Evolutionary conservation across 176 grass and related monocot species (phyloP).

Genomic region (Carex littledalei): DNA sequence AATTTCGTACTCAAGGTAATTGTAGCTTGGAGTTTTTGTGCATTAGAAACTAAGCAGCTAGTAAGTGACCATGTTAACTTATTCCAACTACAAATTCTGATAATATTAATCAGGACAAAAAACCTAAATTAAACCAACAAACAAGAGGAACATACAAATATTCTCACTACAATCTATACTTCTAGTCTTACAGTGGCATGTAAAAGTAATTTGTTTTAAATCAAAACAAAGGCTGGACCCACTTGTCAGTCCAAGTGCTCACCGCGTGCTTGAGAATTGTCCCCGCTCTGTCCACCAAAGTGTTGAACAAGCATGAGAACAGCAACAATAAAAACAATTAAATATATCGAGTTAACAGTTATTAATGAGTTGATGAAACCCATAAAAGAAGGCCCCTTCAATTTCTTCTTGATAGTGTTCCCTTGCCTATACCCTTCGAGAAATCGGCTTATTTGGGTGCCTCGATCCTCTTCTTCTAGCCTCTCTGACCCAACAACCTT

Average conservation of each 20-base stretch:
- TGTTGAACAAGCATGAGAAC: conserved; percentile 56
- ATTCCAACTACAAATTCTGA: not conserved
- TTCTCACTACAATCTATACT: not conserved
- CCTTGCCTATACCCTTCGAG: conserved; percentile 90
- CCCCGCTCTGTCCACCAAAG: conserved; percentile 55
- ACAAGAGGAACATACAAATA: not conserved
- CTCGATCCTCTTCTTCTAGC: conserved; percentile 68
- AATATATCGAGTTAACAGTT: conserved; percentile 63
- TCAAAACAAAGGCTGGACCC: not conserved
- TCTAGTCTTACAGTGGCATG: not conserved
- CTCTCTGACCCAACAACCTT: conserved; percentile 80
- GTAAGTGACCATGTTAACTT: not conserved
- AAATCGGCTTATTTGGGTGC: conserved; percentile 77
- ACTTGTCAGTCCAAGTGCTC: conserved; percentile 24
- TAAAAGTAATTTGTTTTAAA: not conserved
- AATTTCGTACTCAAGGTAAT: not conserved
- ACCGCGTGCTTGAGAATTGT: conserved; percentile 29
- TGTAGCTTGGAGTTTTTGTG: not conserved
- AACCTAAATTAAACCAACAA: not conserved
- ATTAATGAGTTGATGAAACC: conserved; percentile 73
- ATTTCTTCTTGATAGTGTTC: conserved; percentile 76
- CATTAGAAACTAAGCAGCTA: not conserved
- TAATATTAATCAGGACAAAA: not conserved
- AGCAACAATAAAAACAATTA: conserved; percentile 64
- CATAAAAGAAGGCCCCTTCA: conserved; percentile 72